These are phyloP conservation scores for Scedosporium minutisporum DNA, from an alignment of 2,329 filamentous ascomycete species.

Conservation along the genomic window DNA sequence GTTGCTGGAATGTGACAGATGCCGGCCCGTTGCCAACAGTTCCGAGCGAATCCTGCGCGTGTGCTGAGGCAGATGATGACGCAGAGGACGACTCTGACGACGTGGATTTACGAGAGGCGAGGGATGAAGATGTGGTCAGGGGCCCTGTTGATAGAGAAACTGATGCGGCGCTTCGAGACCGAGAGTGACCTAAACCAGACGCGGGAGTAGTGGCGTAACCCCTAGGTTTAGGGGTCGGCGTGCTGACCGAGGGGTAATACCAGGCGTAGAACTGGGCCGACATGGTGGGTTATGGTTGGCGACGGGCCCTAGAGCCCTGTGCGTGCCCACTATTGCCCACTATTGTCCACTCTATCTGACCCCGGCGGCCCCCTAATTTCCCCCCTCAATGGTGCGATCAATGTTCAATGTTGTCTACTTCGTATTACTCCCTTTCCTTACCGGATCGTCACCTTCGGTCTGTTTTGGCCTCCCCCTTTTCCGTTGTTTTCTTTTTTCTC, in stretches of 20 bases:
- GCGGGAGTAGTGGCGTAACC: not conserved
- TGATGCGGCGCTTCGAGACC: conserved; percentile 2
- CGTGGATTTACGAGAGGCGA: not conserved
- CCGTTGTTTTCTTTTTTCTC: not conserved
- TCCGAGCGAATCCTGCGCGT: not conserved
- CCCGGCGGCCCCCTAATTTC: not conserved
- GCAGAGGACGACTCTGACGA: not conserved
- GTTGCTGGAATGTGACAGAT: not conserved
- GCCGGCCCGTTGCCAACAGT: not conserved
- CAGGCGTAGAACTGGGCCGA: not conserved
- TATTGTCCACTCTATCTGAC: not conserved
- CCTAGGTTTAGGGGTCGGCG: not conserved
- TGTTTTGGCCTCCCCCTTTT: not conserved
- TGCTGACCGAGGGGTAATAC: not conserved
- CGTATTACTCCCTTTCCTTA: no score
- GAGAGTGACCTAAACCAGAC: not conserved
- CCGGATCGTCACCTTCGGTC: no score
- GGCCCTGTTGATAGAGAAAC: not conserved
- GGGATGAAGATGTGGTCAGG: not conserved
- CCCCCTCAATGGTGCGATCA: not conserved
- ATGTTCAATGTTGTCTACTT: no score
- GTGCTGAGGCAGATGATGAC: not conserved
- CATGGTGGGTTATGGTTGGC: not conserved
- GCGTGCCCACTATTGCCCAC: not conserved
- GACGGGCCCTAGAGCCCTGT: not conserved